A percentile compares a stretch with the other conserved stretches of the same genome.
These are phyloP conservation scores for Micractinium conductrix DNA, from an alignment of 139 green algal genomes.

Conservation along the genomic window DNA sequence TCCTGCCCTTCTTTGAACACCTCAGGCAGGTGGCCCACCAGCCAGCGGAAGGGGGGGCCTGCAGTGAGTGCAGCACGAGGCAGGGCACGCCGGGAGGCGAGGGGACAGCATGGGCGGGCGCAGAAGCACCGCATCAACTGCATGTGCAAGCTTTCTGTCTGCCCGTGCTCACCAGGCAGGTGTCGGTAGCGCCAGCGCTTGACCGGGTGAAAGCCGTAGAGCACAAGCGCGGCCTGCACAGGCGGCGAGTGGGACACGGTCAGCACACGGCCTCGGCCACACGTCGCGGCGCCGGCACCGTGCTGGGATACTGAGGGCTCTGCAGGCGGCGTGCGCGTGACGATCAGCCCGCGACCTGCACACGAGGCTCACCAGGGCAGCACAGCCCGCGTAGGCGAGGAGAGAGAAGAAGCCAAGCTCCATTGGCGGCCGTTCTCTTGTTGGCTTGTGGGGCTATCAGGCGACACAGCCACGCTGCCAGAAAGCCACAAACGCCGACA, in stretches of 20 bases:
- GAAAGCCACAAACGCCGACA: no score
- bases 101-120: background rate
- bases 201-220: slow-evolving; percentile 8
- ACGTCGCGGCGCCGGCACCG: no score
- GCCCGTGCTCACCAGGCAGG: background rate
- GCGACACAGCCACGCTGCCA: no score
- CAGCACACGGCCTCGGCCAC: no score
- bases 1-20: background rate
- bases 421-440: no score
- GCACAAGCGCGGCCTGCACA: background rate
- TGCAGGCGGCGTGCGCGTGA: no score
- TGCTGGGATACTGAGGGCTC: no score
- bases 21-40: slow-evolving; percentile 6
- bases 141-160: background rate
- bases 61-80: background rate
- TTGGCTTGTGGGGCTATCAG: no score
- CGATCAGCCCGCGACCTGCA: no score
- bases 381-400: no score
- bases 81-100: background rate
- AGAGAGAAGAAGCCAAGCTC: no score
- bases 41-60: background rate
- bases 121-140: background rate
- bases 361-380: no score
- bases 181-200: slow-evolving; percentile 9
- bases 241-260: background rate